Conservation (phyloP, 2,329 filamentous ascomycete species). For the Ascochyta viciae-villosae region DNA sequence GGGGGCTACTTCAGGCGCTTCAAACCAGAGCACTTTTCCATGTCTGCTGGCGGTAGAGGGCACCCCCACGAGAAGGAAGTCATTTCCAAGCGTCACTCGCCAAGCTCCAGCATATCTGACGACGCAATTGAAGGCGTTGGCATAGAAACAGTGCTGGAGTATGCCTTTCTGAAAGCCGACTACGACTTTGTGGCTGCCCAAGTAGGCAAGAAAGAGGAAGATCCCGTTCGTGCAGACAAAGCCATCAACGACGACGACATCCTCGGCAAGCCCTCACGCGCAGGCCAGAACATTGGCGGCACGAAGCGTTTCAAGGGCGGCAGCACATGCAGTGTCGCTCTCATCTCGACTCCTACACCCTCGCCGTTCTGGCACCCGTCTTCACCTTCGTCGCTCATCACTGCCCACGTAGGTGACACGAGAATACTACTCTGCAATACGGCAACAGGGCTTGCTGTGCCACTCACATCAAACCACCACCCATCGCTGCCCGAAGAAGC, state of each 20-base stretch:
- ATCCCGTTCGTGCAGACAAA: constrained; percentile 72
- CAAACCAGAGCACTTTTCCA: constrained; percentile 77
- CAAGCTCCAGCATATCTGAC: constrained; percentile 30
- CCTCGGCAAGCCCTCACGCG: constrained; percentile 67
- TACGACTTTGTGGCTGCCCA: constrained; percentile 93
- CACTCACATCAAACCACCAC: constrained; percentile 90
- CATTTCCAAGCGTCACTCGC: constrained; percentile 32
- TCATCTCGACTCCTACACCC: constrained; percentile 91
- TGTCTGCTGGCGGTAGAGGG: constrained; percentile 49
- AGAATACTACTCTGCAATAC: constrained; percentile 90
- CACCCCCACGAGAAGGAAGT: constrained; percentile 44
- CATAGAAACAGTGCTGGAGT: constrained; percentile 81
- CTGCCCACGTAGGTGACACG: constrained; percentile 93
- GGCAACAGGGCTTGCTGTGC: constrained; percentile 76
- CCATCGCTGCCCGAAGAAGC: constrained; percentile 86
- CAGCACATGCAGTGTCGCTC: constrained; percentile 85
- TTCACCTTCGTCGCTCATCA: constrained; percentile 80
- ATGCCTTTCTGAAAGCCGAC: constrained; percentile 92
- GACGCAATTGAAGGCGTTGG: constrained; percentile 57
- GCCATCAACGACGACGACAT: constrained; percentile 88
- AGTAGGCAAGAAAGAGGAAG: constrained; percentile 77
- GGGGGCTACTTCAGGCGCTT: constrained; percentile 96
- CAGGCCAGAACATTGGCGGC: constrained; percentile 70
- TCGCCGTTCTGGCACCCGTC: constrained; percentile 95
- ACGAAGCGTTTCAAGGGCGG: constrained; percentile 85